Base-by-base conservation (phyloP, 371 early-diverging fungal genomes). In the Dipsacomyces acuminosporus region DNA sequence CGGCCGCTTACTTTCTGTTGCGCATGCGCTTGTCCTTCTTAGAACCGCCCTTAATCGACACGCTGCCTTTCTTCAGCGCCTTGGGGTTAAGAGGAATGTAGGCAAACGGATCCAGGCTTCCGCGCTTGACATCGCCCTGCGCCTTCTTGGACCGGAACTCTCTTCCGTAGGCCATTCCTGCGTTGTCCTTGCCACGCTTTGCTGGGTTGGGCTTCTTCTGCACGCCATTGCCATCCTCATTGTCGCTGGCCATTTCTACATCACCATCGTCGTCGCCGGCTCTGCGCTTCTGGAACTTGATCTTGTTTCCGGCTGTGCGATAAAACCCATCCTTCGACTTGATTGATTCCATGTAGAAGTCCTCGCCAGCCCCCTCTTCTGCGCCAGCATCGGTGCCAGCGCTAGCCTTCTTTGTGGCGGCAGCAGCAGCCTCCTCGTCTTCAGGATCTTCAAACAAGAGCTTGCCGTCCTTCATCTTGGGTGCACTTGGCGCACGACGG, bases 61-160 rank as follows among this genome's bases (percentile, higher is more conserved):
- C 33, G 20, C 55, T 38, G 24, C 70, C 70, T 54, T 51, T 65
- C 62, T 66, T 69, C 70, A 69, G 64, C 36, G 41, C 50, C 66
- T 73, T 72, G 26, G 74, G 75, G 8, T 71, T 72, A 57, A 97
- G 79, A 45, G 98, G 96, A 41, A 97, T 82, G 74, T 96, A 97
- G n/a, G 94, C 92, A 67, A 82, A 94, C 35, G 98, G 98, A 74
- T 96, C 95, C 7, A 90, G 79, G 61, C 83, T 83, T 30, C 88
- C 89, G 56, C 80, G 81, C 78, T 93, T 93, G 55, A 94, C 84
- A 81, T 97, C 98, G 61, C 96, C 96, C 26, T 81, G 76, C n/a
- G 95, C 96, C 71, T 83, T 81, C 84, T 86, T 82, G 25, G 83
- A 64, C 48, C 71, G 74, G 75, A 78, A 83, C 53, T 80, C 84